Base-by-base conservation (phyloP, 306 rosid species). In the Trifolium subterraneum region DNA sequence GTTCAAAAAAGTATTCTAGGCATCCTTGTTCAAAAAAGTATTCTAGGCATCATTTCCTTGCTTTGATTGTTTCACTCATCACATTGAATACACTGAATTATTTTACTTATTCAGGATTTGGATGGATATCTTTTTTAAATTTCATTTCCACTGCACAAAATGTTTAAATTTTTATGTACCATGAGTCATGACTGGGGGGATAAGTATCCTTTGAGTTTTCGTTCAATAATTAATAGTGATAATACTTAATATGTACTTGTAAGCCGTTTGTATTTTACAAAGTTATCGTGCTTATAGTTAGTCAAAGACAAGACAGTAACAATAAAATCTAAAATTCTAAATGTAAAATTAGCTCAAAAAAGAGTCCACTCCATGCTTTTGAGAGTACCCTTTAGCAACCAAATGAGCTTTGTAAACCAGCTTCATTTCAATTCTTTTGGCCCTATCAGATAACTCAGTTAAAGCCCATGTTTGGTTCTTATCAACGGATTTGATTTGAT, bases 251-350 rank as follows among this genome's bases (percentile, higher is more conserved):
- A 9, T 15, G 44, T 58, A 18, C 15, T 23, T 64, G 14, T 64
- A 25, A 16, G 71, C 64, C 47, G 31, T 66, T 67, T 67, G 10
- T 45, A 38, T 56, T 79, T 42, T 45, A 64, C 65, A 62, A 70
- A 51, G 82, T 63, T 36, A 39, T 18, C 7, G 7, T 15, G 15
- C 59, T 71, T 71, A 51, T 64, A 19, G 29, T 41, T 59, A 31
- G 62, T 45, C n/a, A 31, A 31, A 29, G 61, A 68, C 42, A 68
- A 41, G 10, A 54, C 31, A 14, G 14, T 36, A 35, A 47, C 63
- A 47, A 12, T 73, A 22, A 20, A 50, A 62, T 7, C n/a, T 33
- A 7, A 38, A 45, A 4, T 50, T 50, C 22, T n/a, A 8, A 48
- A 15, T 51, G 27, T 74, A 19, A 35, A 52, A 35, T 54, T 12